Percentiles rank a stretch among this genome's conserved stretches.
Evolutionary conservation across 2,329 filamentous ascomycete species (phyloP).

Genomic region (Fusarium algeriense): DNA sequence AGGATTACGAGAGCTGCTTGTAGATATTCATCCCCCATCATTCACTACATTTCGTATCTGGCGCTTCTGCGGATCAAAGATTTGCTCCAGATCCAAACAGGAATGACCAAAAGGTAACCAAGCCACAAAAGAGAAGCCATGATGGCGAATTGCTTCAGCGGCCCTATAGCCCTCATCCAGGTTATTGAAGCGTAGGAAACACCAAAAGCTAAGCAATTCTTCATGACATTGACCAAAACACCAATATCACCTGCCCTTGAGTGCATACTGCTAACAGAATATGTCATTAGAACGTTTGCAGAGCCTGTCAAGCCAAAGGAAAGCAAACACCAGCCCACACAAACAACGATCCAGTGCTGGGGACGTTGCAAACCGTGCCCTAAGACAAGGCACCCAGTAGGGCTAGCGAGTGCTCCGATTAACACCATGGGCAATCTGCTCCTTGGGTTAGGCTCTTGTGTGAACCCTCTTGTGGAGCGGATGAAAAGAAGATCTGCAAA

Average conservation of each 20-base stretch:
- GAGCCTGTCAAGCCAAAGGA: slow-evolving; percentile 13
- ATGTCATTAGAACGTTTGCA: slow-evolving; percentile 7
- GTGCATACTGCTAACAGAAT: slow-evolving; percentile 6
- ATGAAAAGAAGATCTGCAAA: slow-evolving; percentile 8
- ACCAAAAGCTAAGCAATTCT: slow-evolving; percentile 9
- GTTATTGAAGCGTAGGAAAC: slow-evolving; percentile 4
- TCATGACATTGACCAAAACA: slow-evolving; percentile 14
- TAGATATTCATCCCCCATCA: fast-evolving
- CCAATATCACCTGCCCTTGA: slow-evolving; percentile 13
- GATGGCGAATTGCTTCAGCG: neutral
- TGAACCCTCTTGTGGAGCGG: neutral
- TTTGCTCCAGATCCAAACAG: slow-evolving; percentile 4
- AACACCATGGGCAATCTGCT: slow-evolving; percentile 5
- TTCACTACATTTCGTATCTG: neutral
- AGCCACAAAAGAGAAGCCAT: slow-evolving; percentile 12
- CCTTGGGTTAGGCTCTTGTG: neutral
- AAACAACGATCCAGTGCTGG: neutral
- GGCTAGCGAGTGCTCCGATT: neutral
- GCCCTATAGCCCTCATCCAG: neutral
- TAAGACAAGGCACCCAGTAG: neutral
- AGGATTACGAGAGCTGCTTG: fast-evolving
- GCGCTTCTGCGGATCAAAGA: neutral
- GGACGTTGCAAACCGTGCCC: neutral
- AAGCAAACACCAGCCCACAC: slow-evolving; percentile 7
- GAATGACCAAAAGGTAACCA: neutral